Evolutionary conservation across 768 basidiomycete species (phyloP), one percentile per base, ranked within the genome.

Genomic region (Boletellus sp.): DNA sequence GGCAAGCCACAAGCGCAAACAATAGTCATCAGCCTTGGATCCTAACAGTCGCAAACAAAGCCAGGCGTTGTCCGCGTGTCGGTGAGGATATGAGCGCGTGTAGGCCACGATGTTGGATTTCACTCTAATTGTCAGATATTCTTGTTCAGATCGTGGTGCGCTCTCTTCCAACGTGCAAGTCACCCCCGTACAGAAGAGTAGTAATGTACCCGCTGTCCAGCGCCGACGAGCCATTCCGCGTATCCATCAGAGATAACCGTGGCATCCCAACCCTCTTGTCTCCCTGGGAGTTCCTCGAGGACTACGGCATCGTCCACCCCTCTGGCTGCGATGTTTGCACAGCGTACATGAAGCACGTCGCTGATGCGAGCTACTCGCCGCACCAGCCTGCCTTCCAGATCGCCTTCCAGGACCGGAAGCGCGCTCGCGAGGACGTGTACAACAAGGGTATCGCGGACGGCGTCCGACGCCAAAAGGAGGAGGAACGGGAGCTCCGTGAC

Each of bases 371-470:
- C 53, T 68, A 71, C 53, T 71, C 66, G 38, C 65, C 62, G 22
- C 62, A 67, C 41, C 68, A 70, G 45, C 61, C 70, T 22, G 71
- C 71, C 8, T 71, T 75, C 54, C 69, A 74, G 55, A 64, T 65
- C 52, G 74, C 74, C 0, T 64, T 73, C 47, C 65, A 69, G 53
- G 69, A 72, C 45, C 66, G 70, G 42, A 70, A 73, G 56, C 63
- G 66, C 36, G 50, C 65, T n/a, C 67, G 67, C 54, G 73, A 75
- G 47, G 69, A 68, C 12, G 55, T 66, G 50, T 71, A 66, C 57
- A 68, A 56, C 59, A 74, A 73, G 54, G 74, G 74, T 15, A 12
- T 74, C 40, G 51, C 58, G 23, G 74, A 75, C 49, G 74, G 74
- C 45, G 55, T 68, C 8, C 70, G 73, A 19, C 72, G 67, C 37